phyloP scores from a whole-genome alignment of 2,329 filamentous ascomycete genomes.

The Colletotrichum liaoningense region DNA sequence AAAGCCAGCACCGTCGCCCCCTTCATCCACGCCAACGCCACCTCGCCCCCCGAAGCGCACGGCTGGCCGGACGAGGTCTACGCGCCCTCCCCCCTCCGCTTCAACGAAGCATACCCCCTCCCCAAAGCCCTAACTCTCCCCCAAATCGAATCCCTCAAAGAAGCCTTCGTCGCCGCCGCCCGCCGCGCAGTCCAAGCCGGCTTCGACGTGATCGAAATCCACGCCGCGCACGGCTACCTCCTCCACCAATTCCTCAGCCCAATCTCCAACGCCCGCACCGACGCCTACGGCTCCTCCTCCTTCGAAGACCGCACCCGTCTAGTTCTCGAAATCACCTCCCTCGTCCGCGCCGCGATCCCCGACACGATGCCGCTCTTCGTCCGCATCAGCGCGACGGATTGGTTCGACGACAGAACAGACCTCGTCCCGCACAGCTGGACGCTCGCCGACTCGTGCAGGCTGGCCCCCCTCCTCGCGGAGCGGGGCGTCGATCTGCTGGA shows the following conservation, averaged over 20 bases:
- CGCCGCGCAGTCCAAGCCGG: constrained; percentile 72
- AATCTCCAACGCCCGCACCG: constrained; percentile 75
- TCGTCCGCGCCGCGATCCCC: constrained; percentile 72
- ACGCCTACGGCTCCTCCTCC: constrained; percentile 75
- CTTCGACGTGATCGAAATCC: constrained; percentile 77
- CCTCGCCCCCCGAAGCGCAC: constrained; percentile 59
- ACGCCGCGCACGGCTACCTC: constrained; percentile 84
- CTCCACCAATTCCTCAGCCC: constrained; percentile 78
- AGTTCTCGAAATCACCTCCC: constrained; percentile 73
- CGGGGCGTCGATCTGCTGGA: constrained; percentile 81
- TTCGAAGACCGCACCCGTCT: constrained; percentile 76
- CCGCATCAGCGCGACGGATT: constrained; percentile 80
- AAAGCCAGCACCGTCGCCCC: constrained; percentile 68
- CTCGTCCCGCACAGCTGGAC: constrained; percentile 74
- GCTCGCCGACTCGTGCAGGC: constrained; percentile 68
- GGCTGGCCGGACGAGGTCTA: constrained; percentile 66
- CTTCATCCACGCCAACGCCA: constrained; percentile 71
- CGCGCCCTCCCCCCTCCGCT: constrained; percentile 61
- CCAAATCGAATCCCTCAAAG: constrained; percentile 75
- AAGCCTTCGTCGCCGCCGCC: constrained; percentile 65
- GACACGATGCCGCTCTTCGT: constrained; percentile 77
- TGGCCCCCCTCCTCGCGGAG: constrained; percentile 73
- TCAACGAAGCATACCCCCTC: constrained; percentile 65
- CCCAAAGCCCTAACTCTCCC: constrained; percentile 49
- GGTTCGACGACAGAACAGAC: constrained; percentile 72